Percentiles rank a stretch among this genome's conserved stretches.
Evolutionary conservation across 805 yeast species (phyloP).

Genomic region (Spencermartinsiella europaea): DNA sequence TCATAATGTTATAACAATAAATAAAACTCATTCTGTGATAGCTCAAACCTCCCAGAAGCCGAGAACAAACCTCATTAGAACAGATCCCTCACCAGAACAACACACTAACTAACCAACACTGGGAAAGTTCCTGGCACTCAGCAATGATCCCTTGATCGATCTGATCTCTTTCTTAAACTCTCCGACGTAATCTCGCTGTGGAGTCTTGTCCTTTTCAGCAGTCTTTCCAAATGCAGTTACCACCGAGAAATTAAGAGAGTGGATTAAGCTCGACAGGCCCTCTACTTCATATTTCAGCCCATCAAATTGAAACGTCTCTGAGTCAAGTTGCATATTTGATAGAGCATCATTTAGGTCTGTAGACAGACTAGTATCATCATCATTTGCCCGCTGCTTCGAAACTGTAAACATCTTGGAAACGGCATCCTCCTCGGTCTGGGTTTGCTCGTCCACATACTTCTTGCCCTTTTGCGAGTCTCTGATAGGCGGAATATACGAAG

Average conservation of each 20-base stretch:
- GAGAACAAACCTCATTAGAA: no score
- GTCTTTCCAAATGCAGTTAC: not conserved
- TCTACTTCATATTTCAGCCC: slow-evolving; percentile 14
- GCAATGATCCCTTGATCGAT: slow-evolving; percentile 22
- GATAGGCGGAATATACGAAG: slow-evolving; percentile 22
- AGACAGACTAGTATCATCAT: not conserved
- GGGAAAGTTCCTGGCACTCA: slow-evolving; percentile 10
- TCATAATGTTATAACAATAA: no score
- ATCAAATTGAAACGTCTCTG: slow-evolving; percentile 3
- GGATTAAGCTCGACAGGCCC: slow-evolving; percentile 10
- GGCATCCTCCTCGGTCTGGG: slow-evolving; percentile 20
- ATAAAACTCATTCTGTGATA: no score
- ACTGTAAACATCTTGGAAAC: not conserved
- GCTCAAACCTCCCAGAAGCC: no score
- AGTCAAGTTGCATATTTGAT: not conserved
- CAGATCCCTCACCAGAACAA: no score
- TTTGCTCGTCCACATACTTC: slow-evolving; percentile 24
- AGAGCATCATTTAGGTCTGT: slow-evolving; percentile 6
- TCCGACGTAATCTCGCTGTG: slow-evolving; percentile 5
- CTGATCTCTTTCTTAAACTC: slow-evolving; percentile 23
- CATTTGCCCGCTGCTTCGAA: slow-evolving; percentile 1
- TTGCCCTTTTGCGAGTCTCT: slow-evolving; percentile 10
- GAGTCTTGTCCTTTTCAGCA: not conserved
- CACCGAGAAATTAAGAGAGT: slow-evolving; percentile 7
- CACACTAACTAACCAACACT: no score